Conservation (phyloP, 768 basidiomycete species). For the Pisolithus orientalis region DNA sequence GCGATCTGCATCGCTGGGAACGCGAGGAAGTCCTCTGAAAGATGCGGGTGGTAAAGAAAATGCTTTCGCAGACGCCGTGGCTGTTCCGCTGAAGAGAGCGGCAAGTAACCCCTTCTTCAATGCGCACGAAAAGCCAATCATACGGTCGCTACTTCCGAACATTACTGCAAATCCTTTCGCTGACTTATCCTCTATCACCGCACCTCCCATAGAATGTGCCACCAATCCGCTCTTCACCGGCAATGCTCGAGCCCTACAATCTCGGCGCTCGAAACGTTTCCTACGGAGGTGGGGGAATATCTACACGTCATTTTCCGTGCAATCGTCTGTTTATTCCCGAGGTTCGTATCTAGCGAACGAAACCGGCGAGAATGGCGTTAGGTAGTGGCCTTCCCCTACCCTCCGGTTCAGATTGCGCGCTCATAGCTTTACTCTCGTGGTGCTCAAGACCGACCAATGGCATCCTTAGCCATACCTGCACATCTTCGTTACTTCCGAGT, state of each 20-base stretch:
- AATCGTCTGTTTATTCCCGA: slow-evolving; percentile 43
- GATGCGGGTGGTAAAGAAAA: slow-evolving; percentile 3
- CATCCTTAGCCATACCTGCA: slow-evolving; percentile 6
- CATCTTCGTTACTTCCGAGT: slow-evolving; percentile 8
- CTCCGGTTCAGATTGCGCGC: slow-evolving; percentile 14
- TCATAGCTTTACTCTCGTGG: slow-evolving; percentile 6
- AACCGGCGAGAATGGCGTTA: slow-evolving; percentile 20
- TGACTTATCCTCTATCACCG: slow-evolving; percentile 24
- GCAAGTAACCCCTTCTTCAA: slow-evolving; percentile 30
- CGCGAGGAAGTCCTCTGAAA: slow-evolving; percentile 41
- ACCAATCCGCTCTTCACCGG: slow-evolving; percentile 27
- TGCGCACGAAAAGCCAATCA: slow-evolving; percentile 31
- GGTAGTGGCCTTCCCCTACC: slow-evolving; percentile 27
- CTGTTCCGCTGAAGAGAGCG: slow-evolving; percentile 7
- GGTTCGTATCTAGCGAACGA: slow-evolving; percentile 14
- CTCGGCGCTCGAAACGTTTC: slow-evolving; percentile 48
- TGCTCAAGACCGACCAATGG: background rate
- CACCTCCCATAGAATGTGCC: slow-evolving; percentile 24
- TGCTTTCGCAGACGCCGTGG: slow-evolving; percentile 21
- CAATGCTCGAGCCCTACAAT: slow-evolving; percentile 52
- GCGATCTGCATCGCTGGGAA: slow-evolving; percentile 38
- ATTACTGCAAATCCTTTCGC: slow-evolving; percentile 31
- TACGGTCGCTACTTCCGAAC: slow-evolving; percentile 9
- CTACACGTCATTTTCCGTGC: slow-evolving; percentile 57
- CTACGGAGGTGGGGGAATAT: slow-evolving; percentile 41